These are phyloP conservation scores for Globisporangium spinosum DNA, from an alignment of 352 stramenopile species.

Conservation along the genomic window DNA sequence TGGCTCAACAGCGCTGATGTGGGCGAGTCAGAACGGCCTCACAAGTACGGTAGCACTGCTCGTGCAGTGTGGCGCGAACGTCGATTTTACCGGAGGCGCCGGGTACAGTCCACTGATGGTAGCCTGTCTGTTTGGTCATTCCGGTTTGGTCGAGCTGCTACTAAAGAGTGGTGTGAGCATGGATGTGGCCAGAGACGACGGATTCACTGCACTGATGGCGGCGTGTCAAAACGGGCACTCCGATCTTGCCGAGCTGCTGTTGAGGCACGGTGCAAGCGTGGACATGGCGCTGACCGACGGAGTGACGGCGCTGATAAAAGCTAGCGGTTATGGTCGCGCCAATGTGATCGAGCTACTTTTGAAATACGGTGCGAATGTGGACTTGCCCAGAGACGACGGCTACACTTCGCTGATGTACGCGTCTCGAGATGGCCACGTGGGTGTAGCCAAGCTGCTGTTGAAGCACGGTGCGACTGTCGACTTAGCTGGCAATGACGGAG, in stretches of 20 bases:
- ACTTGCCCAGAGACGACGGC: background rate
- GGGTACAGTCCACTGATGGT: background rate
- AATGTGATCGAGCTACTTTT: background rate
- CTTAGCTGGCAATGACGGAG: constrained; percentile 1
- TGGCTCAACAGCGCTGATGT: background rate
- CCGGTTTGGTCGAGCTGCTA: background rate
- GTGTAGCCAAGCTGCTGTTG: background rate
- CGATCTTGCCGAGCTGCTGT: background rate
- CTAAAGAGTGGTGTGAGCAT: background rate
- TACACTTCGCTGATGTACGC: constrained; percentile 8
- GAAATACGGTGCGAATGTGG: background rate
- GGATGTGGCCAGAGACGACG: background rate
- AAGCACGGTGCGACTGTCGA: background rate
- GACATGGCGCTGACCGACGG: background rate
- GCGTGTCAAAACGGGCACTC: background rate
- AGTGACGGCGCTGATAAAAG: constrained; percentile 2
- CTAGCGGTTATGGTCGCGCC: background rate
- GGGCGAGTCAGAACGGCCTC: background rate
- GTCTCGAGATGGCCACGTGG: background rate
- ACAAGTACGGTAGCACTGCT: background rate
- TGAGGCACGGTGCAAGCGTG: background rate
- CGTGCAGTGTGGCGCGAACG: background rate
- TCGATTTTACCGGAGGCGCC: background rate
- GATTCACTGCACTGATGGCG: background rate
- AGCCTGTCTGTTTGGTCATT: background rate